Base-by-base conservation (phyloP, 768 basidiomycete genomes). In the Phaffia tasmanica region DNA sequence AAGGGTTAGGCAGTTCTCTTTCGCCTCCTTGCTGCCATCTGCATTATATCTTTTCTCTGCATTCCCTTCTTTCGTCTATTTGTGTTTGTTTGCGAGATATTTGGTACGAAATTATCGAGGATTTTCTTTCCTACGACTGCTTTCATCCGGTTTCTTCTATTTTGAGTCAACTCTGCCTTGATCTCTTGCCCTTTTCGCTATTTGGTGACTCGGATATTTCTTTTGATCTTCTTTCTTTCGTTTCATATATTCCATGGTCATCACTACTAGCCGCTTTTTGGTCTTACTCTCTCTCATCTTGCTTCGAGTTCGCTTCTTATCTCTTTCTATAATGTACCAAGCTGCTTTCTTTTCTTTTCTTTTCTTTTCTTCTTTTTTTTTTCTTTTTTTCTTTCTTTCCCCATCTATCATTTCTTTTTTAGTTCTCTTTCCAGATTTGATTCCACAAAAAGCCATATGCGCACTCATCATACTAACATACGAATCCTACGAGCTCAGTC, bases 381-480 rank as follows among this genome's bases (percentile, higher is more conserved):
- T 51, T 51, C 49, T 25, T 55, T 46, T 62, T 29, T 19, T 42
- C 50, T 14, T 30, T 46, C 64, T 30, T 14, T 30, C 57, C 50
- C 23, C 30, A 1, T 35, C 27, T 18, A 67, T 51, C 59, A 62
- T 55, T 58, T 71, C 60, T 73, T 68, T 54, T 60, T 23, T 67
- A 50, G 35, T 35, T 70, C 64, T 29, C 49, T 57, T 50, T 65
- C 27, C 63, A 55, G 27, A 30, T 47, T 57, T 46, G 47, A n/a
- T 56, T 51, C 50, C 60, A 42, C 4, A 42, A 42, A 42, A 42
- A 42, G 35, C 35, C 35, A 42, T 42, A 42, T 42, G 35, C 35
- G 35, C 35, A 42, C 35, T 11, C 35, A n/a, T 42, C 35, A 42
- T 42, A 5, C 35, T 42, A 11, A 42, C 35, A 42, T 42, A 42